A percentile compares a stretch with the other conserved stretches of the same genome.
Evolutionary conservation across 352 stramenopile species (phyloP).

Genomic region (Pythium brachiatum): DNA sequence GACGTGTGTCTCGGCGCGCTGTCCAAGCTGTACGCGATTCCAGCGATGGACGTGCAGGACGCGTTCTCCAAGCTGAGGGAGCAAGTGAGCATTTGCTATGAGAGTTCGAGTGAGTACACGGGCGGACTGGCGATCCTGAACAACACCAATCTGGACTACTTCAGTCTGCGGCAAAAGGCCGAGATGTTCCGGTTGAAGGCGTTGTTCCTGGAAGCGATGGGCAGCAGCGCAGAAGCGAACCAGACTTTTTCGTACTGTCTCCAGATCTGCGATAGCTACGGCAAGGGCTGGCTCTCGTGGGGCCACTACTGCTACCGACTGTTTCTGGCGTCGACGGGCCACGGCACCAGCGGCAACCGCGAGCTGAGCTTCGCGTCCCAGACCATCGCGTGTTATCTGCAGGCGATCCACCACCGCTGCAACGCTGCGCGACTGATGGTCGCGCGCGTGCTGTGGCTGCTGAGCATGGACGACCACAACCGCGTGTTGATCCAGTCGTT

Average conservation of each 20-base stretch:
- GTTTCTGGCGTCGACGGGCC: conserved; percentile 62
- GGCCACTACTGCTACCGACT: conserved; percentile 89
- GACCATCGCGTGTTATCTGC: conserved; percentile 93
- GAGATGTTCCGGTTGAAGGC: conserved; percentile 92
- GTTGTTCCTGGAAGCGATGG: conserved; percentile 87
- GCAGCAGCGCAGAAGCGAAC: conserved; percentile 77
- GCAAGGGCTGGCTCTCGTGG: conserved; percentile 95
- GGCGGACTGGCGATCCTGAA: conserved; percentile 91
- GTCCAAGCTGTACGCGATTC: conserved; percentile 84
- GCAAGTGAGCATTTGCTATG: conserved; percentile 92
- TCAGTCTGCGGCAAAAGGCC: conserved; percentile 89
- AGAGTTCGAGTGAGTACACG: conserved; percentile 84
- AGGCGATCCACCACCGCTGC: conserved; percentile 90
- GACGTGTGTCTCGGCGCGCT: conserved; percentile 86
- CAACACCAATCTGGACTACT: conserved; percentile 93
- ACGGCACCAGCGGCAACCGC: conserved; percentile 12
- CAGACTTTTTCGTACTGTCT: conserved; percentile 90
- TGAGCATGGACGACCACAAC: conserved; percentile 84
- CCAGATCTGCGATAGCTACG: conserved; percentile 91
- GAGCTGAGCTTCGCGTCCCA: conserved; percentile 81
- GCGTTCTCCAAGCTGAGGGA: conserved; percentile 92
- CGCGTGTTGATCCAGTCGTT: conserved; percentile 85
- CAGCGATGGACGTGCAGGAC: conserved; percentile 91
- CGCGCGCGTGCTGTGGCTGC: conserved; percentile 88
- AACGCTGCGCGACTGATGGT: conserved; percentile 89